Evolutionary conservation across 2,329 filamentous ascomycete genomes (phyloP).

Genomic region (Xylariaceae sp.): DNA sequence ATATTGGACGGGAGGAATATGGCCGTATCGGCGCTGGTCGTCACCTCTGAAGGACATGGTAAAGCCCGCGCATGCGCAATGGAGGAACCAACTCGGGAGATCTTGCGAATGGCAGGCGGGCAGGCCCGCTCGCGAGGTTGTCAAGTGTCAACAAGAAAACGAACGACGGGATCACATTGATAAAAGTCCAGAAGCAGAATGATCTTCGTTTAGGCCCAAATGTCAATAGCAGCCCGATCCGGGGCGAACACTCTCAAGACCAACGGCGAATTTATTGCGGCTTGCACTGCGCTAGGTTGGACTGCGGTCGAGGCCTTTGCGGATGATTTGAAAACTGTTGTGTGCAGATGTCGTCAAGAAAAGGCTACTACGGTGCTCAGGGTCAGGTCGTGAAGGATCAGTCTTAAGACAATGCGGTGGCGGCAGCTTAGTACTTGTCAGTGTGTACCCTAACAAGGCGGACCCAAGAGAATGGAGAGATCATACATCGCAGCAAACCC

Average conservation of each 20-base stretch:
- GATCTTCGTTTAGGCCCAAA: constrained; percentile 24
- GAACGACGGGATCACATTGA: constrained; percentile 32
- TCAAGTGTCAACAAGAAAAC: constrained; percentile 10
- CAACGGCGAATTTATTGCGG: constrained; percentile 6
- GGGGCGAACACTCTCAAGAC: constrained; percentile 20
- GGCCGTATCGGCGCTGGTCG: constrained; percentile 68
- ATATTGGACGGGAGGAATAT: constrained; percentile 70
- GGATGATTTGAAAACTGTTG: neutral
- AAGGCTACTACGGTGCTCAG: constrained; percentile 1
- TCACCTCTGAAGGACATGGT: constrained; percentile 69
- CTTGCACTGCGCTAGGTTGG: neutral
- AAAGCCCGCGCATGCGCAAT: constrained; percentile 6
- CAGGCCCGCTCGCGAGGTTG: constrained; percentile 4
- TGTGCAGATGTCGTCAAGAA: neutral
- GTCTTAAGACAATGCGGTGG: constrained; percentile 6
- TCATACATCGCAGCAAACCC: neutral
- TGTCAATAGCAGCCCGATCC: constrained; percentile 27
- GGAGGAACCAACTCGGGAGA: neutral
- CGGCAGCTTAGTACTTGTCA: constrained; percentile 5
- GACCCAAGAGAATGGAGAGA: neutral
- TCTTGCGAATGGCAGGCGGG: neutral
- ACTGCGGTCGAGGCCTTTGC: neutral
- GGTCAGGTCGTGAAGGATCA: constrained; percentile 12
- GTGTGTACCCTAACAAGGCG: constrained; percentile 1
- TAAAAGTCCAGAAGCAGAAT: constrained; percentile 13